These are phyloP conservation scores for Tetrahymena borealis DNA, from an alignment of 73 alveolate genomes.

Conservation along the genomic window DNA sequence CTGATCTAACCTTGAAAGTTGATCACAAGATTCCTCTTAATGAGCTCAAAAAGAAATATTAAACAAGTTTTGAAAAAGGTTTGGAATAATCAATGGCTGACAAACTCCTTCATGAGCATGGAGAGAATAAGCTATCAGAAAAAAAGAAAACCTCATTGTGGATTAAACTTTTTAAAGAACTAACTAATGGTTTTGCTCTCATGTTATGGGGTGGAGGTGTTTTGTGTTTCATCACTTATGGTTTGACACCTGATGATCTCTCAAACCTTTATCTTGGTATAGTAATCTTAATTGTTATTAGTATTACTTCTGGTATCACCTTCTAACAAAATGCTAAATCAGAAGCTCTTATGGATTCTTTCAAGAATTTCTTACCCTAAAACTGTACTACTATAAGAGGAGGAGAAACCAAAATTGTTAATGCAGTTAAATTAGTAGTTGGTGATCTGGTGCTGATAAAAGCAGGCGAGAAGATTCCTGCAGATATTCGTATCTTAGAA, in stretches of 20 bases:
- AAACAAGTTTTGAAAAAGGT: conserved; percentile 57
- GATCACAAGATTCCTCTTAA: conserved; percentile 52
- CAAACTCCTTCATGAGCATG: conserved; percentile 7
- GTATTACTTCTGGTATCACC: conserved; percentile 55
- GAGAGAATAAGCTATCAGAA: conserved; percentile 58
- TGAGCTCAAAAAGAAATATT: conserved; percentile 31
- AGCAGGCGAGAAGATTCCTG: conserved; percentile 84
- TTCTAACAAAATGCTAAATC: conserved; percentile 52
- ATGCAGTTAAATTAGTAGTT: conserved; percentile 64
- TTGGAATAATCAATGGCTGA: conserved; percentile 48
- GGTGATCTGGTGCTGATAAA: conserved; percentile 82
- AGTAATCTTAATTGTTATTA: conserved; percentile 47
- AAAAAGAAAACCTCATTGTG: conserved; percentile 57
- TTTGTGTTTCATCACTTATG: conserved; percentile 62
- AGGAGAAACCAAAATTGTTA: conserved; percentile 48
- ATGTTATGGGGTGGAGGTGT: conserved; percentile 60
- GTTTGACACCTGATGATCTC: conserved; percentile 29
- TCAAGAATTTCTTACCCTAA: conserved; percentile 66
- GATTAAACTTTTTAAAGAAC: conserved; percentile 44
- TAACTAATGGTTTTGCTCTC: conserved; percentile 64
- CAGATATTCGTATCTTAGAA: conserved; percentile 75
- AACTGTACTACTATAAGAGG: conserved; percentile 65
- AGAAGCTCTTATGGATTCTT: conserved; percentile 66
- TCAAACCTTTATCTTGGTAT: conserved; percentile 60
- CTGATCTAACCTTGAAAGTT: not conserved